phyloP scores from a whole-genome alignment of 139 green algal genomes.

The Gonium pectorale region DNA sequence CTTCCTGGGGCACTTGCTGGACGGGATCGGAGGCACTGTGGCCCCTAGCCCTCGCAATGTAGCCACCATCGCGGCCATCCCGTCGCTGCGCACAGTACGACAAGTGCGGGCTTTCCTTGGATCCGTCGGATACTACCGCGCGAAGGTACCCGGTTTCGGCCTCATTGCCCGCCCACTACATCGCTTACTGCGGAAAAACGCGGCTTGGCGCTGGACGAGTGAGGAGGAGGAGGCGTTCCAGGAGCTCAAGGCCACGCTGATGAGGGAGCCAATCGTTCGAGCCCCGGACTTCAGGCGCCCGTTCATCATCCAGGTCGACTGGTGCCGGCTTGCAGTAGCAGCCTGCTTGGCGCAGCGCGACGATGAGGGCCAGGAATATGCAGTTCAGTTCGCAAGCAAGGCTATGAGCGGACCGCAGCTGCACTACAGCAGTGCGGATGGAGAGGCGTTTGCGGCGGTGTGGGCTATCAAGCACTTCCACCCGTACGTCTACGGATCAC shows the following conservation, averaged over 20 bases:
- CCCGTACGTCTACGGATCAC: constrained; percentile 41
- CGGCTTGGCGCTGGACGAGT: neutral
- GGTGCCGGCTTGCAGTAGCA: neutral
- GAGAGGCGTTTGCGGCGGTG: constrained; percentile 34
- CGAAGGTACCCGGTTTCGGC: neutral
- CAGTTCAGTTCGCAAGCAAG: neutral
- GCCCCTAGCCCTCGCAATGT: neutral
- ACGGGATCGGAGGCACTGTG: neutral
- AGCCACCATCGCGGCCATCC: neutral
- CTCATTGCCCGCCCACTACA: neutral
- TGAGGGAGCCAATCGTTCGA: neutral
- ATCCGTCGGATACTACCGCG: neutral
- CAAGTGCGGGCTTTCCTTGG: neutral
- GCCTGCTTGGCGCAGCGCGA: neutral
- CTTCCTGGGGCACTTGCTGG: neutral
- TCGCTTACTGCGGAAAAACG: neutral
- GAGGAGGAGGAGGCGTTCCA: neutral
- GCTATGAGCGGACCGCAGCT: neutral
- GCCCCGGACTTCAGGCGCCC: neutral
- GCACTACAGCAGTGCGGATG: constrained; percentile 34
- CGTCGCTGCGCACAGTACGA: neutral
- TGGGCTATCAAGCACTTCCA: constrained; percentile 42
- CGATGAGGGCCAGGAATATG: neutral
- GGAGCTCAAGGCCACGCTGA: neutral
- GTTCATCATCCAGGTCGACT: neutral